Conservation (phyloP, 371 early-diverging fungal genomes). For the Batrachochytrium dendrobatidis region DNA sequence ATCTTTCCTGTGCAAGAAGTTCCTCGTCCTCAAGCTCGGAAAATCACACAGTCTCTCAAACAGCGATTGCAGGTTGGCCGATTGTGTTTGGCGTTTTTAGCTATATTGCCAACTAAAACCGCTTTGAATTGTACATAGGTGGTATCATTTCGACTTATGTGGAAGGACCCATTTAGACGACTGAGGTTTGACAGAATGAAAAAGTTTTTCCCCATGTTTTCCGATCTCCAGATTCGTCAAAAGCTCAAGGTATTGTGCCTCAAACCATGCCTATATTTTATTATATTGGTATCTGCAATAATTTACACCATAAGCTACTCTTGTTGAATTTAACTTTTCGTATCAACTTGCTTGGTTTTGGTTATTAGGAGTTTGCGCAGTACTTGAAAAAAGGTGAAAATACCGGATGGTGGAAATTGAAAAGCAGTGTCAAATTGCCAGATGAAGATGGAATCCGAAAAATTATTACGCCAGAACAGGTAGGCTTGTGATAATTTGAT, state of each 20-base stretch:
- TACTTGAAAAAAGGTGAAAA: conserved; percentile 86
- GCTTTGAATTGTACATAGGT: too few relatives aligned
- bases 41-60: conserved; percentile 87
- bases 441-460: conserved; percentile 91
- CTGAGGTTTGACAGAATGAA: conserved; percentile 70
- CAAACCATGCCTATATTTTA: background rate
- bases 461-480: conserved; percentile 97
- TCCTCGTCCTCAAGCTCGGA: conserved; percentile 95
- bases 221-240: conserved; percentile 77
- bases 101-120: too few relatives aligned
- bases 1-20: conserved; percentile 95
- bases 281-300: background rate
- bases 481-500: conserved; percentile 10
- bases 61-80: conserved; percentile 77
- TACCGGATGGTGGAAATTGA: conserved; percentile 89
- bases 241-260: conserved; percentile 52
- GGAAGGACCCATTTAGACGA: conserved; percentile 57
- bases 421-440: conserved; percentile 73
- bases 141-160: conserved; percentile 78
- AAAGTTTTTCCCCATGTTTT: conserved; percentile 77
- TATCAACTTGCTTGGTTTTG: conserved; percentile 16
- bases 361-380: conserved; percentile 89
- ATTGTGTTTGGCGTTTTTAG: too few relatives aligned
- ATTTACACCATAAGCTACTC: background rate
- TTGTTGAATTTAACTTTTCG: conserved; percentile 35